phyloP scores from a whole-genome alignment of 1,284 basidiomycete genomes.

The Cryptococcus sp. region DNA sequence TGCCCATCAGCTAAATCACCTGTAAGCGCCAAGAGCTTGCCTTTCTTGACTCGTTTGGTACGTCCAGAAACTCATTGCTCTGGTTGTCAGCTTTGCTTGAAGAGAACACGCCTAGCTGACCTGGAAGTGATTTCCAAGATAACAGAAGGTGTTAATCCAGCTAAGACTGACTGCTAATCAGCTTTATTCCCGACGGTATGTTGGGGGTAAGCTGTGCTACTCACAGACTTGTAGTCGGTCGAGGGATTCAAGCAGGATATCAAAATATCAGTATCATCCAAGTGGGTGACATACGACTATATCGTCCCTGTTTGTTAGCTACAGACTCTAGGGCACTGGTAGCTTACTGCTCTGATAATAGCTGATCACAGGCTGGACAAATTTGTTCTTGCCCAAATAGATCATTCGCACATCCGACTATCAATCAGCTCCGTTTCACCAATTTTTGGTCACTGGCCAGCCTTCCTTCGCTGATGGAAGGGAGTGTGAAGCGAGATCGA shows the following conservation, averaged over 20 bases:
- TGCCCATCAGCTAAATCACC: constrained; percentile 1
- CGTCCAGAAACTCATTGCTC: constrained; percentile 28
- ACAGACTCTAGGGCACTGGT: constrained; percentile 5
- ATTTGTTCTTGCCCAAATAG: constrained; percentile 12
- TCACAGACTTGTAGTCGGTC: constrained; percentile 27
- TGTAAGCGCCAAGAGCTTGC: constrained; percentile 5
- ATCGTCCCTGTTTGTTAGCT: constrained; percentile 21
- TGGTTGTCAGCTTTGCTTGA: background rate
- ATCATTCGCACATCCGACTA: constrained; percentile 25
- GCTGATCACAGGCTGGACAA: constrained; percentile 27
- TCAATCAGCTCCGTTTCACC: background rate
- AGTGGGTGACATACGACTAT: constrained; percentile 17
- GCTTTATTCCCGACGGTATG: too few relatives aligned
- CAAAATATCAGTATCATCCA: constrained; percentile 2
- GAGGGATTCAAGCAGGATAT: constrained; percentile 22
- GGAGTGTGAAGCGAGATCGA: background rate
- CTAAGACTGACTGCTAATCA: constrained; percentile 22
- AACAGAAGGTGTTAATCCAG: constrained; percentile 20
- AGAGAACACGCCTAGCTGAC: background rate
- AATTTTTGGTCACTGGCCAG: too few relatives aligned
- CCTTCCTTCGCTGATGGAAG: too few relatives aligned
- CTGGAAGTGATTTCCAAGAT: constrained; percentile 25
- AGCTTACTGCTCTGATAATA: constrained; percentile 14
- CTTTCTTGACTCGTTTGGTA: constrained; percentile 32
- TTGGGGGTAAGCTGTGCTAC: background rate